Evolutionary conservation across 2,329 filamentous ascomycete genomes (phyloP).

Genomic region (Arachnomyces sp.): DNA sequence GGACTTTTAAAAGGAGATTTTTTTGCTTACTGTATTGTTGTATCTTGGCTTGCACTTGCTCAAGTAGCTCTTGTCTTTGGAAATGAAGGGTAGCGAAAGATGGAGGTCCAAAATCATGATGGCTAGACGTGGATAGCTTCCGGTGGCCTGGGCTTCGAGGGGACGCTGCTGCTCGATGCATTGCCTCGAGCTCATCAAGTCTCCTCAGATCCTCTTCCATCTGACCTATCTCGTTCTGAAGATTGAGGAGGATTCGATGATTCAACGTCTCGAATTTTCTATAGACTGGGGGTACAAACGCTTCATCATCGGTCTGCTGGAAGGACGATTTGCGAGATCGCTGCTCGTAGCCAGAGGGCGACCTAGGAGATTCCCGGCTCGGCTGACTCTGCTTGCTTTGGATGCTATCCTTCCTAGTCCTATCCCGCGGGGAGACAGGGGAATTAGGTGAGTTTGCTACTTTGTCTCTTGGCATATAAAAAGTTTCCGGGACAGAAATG

Average conservation of each 20-base stretch:
- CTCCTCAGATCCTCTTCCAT: slow-evolving; percentile 69
- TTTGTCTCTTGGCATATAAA: slow-evolving; percentile 20
- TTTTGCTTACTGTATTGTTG: slow-evolving; percentile 52
- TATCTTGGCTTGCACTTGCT: slow-evolving; percentile 49
- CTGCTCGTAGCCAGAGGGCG: slow-evolving; percentile 29
- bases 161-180: slow-evolving; percentile 23
- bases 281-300: slow-evolving; percentile 56
- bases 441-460: neutral
- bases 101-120: slow-evolving; percentile 40
- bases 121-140: slow-evolving; percentile 32
- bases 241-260: slow-evolving; percentile 70
- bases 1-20: neutral
- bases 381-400: neutral
- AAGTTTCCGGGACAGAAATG: slow-evolving; percentile 26
- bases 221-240: slow-evolving; percentile 78
- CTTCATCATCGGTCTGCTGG: neutral
- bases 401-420: neutral
- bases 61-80: slow-evolving; percentile 47
- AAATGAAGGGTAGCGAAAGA: slow-evolving; percentile 47
- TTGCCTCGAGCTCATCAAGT: slow-evolving; percentile 55
- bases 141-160: slow-evolving; percentile 24
- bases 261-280: slow-evolving; percentile 75
- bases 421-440: slow-evolving; percentile 1
- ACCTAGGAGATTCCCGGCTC: slow-evolving; percentile 16
- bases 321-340: neutral